phyloP scores from a whole-genome alignment of 352 stramenopile genomes.

The Thraustotheca clavata region DNA sequence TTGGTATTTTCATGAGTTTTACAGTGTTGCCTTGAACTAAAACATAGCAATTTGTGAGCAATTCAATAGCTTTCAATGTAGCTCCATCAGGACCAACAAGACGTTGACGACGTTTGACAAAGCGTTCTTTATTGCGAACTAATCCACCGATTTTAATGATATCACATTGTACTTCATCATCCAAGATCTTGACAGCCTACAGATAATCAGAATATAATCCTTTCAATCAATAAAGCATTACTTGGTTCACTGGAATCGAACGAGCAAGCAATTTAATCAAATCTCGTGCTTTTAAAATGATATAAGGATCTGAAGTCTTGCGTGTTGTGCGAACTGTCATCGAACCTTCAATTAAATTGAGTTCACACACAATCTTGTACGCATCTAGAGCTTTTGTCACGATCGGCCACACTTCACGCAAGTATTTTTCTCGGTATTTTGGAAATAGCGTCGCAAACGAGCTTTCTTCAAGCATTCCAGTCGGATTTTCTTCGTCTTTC shows the following conservation, averaged over 20 bases:
- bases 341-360: conserved; percentile 97
- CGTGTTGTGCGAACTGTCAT: conserved; percentile 91
- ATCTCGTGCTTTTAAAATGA: conserved; percentile 98
- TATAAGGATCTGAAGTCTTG: conserved; percentile 96
- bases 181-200: conserved; percentile 93
- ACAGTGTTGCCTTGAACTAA: conserved; percentile 99
- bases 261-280: conserved; percentile 98
- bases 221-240: conserved; percentile 3
- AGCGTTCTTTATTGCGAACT: conserved; percentile 99
- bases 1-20: conserved; percentile 71
- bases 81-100: conserved; percentile 97
- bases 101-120: conserved; percentile 97
- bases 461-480: conserved; percentile 95
- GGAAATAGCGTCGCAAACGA: conserved; percentile 99
- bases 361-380: conserved; percentile 94
- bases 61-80: conserved; percentile 96
- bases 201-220: neutral
- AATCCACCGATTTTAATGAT: conserved; percentile 99
- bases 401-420: conserved; percentile 97
- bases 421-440: conserved; percentile 99
- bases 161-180: conserved; percentile 98
- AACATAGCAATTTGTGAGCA: conserved; percentile 99
- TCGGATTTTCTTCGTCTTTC: conserved; percentile 81
- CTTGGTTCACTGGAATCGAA: conserved; percentile 95
- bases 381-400: conserved; percentile 95